These are phyloP conservation scores for Rhizopogon vulgaris DNA, from an alignment of 768 basidiomycete species.

Conservation along the genomic window DNA sequence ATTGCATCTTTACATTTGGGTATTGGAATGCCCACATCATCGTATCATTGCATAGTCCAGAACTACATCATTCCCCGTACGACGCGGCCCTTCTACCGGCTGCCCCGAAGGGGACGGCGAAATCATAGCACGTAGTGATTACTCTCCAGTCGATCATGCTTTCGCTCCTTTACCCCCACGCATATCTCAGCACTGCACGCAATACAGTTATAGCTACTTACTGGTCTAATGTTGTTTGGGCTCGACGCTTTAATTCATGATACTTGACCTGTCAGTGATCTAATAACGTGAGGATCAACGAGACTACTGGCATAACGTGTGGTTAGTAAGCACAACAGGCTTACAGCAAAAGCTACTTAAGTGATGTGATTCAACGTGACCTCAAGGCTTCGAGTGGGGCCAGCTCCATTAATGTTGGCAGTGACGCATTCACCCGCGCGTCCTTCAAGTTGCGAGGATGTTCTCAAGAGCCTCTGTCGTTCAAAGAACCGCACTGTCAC, in stretches of 20 bases:
- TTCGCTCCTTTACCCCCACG: constrained; percentile 1
- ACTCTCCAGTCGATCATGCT: background rate
- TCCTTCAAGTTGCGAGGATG: no score
- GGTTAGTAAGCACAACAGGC: no score
- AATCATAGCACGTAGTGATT: background rate
- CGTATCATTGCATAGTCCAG: constrained; percentile 1
- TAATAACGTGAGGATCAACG: no score
- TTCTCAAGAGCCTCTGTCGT: no score
- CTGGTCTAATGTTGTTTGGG: constrained; percentile 1
- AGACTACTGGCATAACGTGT: no score
- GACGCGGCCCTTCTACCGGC: background rate
- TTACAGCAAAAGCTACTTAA: no score
- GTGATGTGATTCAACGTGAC: no score
- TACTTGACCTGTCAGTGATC: no score
- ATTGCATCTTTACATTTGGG: background rate
- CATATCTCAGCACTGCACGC: constrained; percentile 1
- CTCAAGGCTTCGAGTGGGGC: no score
- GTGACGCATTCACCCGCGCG: no score
- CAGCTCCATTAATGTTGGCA: no score
- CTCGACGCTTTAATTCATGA: background rate
- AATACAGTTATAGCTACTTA: constrained; percentile 3
- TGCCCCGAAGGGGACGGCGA: background rate
- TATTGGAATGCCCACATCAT: background rate
- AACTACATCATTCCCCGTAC: background rate
- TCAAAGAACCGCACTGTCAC: background rate